These are phyloP conservation scores for Glonium stellatum DNA, from an alignment of 495 filamentous ascomycete genomes.

Conservation along the genomic window DNA sequence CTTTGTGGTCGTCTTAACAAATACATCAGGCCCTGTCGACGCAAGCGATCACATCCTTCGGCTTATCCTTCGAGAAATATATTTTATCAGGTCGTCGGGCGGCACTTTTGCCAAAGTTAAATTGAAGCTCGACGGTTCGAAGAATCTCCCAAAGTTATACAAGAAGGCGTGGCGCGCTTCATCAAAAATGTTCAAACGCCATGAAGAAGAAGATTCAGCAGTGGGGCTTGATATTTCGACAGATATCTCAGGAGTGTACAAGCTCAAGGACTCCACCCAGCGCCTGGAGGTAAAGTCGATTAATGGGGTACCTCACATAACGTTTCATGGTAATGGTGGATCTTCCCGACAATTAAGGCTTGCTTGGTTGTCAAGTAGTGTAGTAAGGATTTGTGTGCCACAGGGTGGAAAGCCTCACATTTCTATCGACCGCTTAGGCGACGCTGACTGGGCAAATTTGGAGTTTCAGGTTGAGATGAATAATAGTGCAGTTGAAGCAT, in stretches of 20 bases:
- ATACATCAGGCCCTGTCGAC: conserved; percentile 1
- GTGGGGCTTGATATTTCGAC: neutral
- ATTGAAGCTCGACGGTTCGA: neutral
- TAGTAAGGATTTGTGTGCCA: conserved; percentile 1
- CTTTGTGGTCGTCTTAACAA: neutral
- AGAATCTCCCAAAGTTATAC: neutral
- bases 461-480: neutral
- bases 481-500: neutral
- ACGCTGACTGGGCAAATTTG: neutral
- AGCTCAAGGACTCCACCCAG: neutral
- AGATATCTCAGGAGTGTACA: neutral
- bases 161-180: neutral
- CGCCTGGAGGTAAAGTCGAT: neutral
- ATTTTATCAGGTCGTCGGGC: neutral
- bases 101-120: neutral
- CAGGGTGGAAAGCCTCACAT: neutral
- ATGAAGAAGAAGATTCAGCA: neutral
- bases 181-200: neutral
- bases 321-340: neutral
- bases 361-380: neutral
- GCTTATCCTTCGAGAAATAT: neutral
- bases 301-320: neutral
- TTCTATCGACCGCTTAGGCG: neutral
- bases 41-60: neutral
- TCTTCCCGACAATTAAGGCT: neutral